Evolutionary conservation across 495 filamentous ascomycete genomes (phyloP), one percentile per base, ranked within the genome.

Genomic region (Chaetomidium leptoderma): DNA sequence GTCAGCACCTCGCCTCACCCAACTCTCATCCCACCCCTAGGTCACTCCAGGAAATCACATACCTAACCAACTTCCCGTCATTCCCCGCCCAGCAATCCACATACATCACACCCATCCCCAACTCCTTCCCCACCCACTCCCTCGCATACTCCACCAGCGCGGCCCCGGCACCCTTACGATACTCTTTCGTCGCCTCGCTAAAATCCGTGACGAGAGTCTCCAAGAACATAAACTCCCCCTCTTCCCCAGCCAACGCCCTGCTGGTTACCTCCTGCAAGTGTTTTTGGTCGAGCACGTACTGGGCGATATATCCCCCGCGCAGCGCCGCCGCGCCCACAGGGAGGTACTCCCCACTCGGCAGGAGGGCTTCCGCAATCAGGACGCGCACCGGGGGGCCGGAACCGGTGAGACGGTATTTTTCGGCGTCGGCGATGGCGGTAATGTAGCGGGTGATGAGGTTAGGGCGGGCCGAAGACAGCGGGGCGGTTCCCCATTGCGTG

Each of bases 11-110:
- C 36, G 14, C n/a, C 33, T 23, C 21, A 39, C 13, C 14, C 21
- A 17, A 24, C 45, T 32, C 35, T 27, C 16, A 43, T 33, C 30
- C 27, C 39, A 45, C 11, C 27, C 27, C 39, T 1, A 33, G 11
- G 0, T 23, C 37, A 36, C 19, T 24, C 17, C 26, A 33, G 5
- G 19, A 23, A 35, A 45, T 6, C 0, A 45, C 53, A 16, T 55
- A 55, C 53, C 40, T 37, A 9, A 54, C 57, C 42, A 59, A 42
- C 43, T 48, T 59, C 50, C 33, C 57, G 2, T 43, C 57, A 59
- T 59, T 59, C 50, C 57, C 57, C 43, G 57, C 57, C 57, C 57
- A 54, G 19, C 57, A 59, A 26, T 59, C 57, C 49, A 59, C 57
- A 54, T 53, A 59, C 57, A 59, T 59, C n/a, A 43, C 50, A 0